A percentile compares a stretch with the other conserved stretches of the same genome.
phyloP scores from a whole-genome alignment of 306 rosid species.

The Lathyrus oleraceus region DNA sequence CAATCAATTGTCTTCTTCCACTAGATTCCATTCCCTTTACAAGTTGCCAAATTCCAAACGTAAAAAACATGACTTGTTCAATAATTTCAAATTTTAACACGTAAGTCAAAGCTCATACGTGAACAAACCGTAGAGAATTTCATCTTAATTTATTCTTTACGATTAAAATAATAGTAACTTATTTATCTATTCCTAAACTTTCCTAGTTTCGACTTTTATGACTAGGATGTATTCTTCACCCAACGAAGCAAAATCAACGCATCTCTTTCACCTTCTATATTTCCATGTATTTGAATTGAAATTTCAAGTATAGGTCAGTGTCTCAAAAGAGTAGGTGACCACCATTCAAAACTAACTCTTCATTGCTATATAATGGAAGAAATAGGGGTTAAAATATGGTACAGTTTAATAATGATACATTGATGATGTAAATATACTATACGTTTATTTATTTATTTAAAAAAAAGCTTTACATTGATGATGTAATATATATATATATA shows the following conservation, averaged over 20 bases:
- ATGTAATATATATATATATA: no score
- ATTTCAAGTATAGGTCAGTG: constrained; percentile 28
- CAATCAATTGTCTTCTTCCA: neutral
- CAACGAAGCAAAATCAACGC: constrained; percentile 25
- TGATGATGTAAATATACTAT: neutral
- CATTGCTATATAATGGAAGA: neutral
- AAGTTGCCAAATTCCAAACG: constrained; percentile 1
- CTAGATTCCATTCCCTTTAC: constrained; percentile 4
- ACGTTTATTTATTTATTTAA: neutral
- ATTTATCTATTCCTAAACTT: neutral
- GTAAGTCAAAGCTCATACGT: constrained; percentile 26
- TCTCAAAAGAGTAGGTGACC: constrained; percentile 22
- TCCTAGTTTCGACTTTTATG: constrained; percentile 13
- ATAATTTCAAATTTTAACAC: constrained; percentile 25
- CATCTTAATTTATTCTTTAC: neutral
- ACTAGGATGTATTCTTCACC: neutral
- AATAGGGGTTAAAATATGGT: neutral
- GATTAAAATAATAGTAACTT: neutral
- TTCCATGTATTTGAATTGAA: constrained; percentile 27
- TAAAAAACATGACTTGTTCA: constrained; percentile 19
- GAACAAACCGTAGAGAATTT: neutral
- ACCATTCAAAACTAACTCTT: constrained; percentile 32
- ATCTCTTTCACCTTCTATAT: constrained; percentile 26
- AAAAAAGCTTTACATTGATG: no score
- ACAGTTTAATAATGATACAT: neutral